Percentiles rank a stretch among this genome's conserved stretches.
These are phyloP conservation scores for Backusella tarrabulga DNA, from an alignment of 192 early-diverging fungal species.

Conservation along the genomic window DNA sequence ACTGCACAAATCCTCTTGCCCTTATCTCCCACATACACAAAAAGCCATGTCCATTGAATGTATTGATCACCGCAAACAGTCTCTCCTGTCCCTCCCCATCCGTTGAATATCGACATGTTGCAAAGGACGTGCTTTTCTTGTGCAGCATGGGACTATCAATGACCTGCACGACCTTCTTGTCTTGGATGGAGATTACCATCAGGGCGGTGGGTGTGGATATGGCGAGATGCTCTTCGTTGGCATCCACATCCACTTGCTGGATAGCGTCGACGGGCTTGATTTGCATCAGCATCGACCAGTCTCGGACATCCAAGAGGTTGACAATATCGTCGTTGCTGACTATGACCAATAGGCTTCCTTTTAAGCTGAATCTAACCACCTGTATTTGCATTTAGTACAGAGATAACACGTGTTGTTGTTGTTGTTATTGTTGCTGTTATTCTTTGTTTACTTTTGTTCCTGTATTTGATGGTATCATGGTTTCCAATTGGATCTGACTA, in stretches of 20 bases:
- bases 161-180: slow-evolving; percentile 3
- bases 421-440: too few species aligned
- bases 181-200: slow-evolving; percentile 8
- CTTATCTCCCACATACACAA: slow-evolving; percentile 12
- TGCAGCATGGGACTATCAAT: slow-evolving; percentile 18
- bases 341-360: background rate
- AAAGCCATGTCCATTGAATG: slow-evolving; percentile 10
- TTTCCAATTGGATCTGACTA: background rate
- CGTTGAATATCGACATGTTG: slow-evolving; percentile 5
- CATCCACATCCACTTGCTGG: slow-evolving; percentile 7
- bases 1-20: background rate
- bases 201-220: background rate
- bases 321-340: background rate
- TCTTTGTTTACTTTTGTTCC: background rate
- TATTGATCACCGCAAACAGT: slow-evolving; percentile 10
- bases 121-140: background rate
- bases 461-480: background rate
- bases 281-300: background rate
- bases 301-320: background rate
- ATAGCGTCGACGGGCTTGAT: background rate
- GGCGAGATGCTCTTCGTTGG: background rate
- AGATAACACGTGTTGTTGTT: background rate
- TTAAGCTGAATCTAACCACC: background rate
- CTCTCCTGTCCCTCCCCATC: background rate
- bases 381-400: background rate